Evolutionary conservation across 1,284 basidiomycete genomes (phyloP), one percentile per base, ranked within the genome.

Genomic region (Kwoniella shivajii): DNA sequence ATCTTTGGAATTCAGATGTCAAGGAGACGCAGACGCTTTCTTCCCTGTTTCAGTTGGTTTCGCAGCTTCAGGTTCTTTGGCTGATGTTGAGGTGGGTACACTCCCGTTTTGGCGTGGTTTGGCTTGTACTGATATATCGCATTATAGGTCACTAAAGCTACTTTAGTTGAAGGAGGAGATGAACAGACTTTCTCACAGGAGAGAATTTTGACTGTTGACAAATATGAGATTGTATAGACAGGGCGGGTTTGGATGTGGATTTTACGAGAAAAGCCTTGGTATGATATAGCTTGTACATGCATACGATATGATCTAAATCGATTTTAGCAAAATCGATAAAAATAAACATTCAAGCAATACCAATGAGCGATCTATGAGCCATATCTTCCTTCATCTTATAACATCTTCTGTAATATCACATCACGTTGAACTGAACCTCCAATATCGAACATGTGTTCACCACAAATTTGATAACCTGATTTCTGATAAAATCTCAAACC

Each of bases 1-100:
- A 10, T 88, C 86, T 13, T 82, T 98, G 66, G 91, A 97, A 70
- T 96, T 98, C 79, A 85, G 91, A 50, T 86, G 86, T 27, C 90
- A 92, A 3, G 73, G 73, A 22, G 90, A 92, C 63, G 91, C 95
- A 63, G 87, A 86, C 16, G 85, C 84, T 11, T 95, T 97, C 82
- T 99, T 97, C 89, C 95, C 95, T 5, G 90, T 98, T 59, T 82
- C 83, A 39, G 88, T 96, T 9, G 80, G 83, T 13, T 97, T 98
- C 73, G 85, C 88, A 48, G 88, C 86, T 4, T 82, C 87, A 60
- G 89, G 89, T 20, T 90, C 86, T 65, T 76, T 94, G 56, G 85
- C 87, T 0, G 88, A 89, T 44, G 81, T 93, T 31, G 81, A 80
- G 38, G 82, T 91, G 38, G 58, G 68, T 36, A 5, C 11, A n/a